Evolutionary conservation across 1,284 basidiomycete species (phyloP), one percentile per base, ranked within the genome.

Genomic region (Papiliotrema fonsecae): DNA sequence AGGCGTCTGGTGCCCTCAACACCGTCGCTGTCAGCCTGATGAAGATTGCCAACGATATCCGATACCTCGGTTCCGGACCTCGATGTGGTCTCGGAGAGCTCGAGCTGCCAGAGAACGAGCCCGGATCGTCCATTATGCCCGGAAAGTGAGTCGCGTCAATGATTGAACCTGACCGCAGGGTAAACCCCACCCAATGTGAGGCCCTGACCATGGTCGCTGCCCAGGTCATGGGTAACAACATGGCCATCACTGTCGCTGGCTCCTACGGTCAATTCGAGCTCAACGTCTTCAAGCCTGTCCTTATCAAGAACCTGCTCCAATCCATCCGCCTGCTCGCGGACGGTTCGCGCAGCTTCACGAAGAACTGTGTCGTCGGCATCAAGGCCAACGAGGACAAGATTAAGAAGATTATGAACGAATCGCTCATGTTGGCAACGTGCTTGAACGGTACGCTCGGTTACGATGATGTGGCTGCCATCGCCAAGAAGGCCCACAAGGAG

Each of bases 21-120:
- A 87, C 88, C 37, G 75, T 99, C 49, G 96, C 96, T 16, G 88
- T 87, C 64, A 96, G 91, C 27, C 77, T 97, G 56, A 97, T 97
- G 91, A 99, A 99, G 81, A 97, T 98, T 64, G 96, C 94, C 50
- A 98, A 99, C 74, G 96, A 99, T 71, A 96, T 99, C 68, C 85
- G 96, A 42, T 98, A 88, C 81, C 86, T 99, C 58, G 96, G 86
- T 28, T 97, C 94, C 45, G 96, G 96, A 49, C 96, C 96, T 56
- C 87, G 96, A 46, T 99, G 96, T 68, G 96, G 96, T 55, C 81
- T 98, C 41, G 96, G 96, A 30, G 96, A 99, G 77, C 78, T 99
- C 44, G 83, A 81, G 64, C 77, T 98, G 51, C 96, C 96, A 19
- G 96, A 98, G 77, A 99, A 99, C 74, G 96, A 99, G 76, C 96